Conservation (phyloP, 345 rosid species). For the Pugionium dolabratum region DNA sequence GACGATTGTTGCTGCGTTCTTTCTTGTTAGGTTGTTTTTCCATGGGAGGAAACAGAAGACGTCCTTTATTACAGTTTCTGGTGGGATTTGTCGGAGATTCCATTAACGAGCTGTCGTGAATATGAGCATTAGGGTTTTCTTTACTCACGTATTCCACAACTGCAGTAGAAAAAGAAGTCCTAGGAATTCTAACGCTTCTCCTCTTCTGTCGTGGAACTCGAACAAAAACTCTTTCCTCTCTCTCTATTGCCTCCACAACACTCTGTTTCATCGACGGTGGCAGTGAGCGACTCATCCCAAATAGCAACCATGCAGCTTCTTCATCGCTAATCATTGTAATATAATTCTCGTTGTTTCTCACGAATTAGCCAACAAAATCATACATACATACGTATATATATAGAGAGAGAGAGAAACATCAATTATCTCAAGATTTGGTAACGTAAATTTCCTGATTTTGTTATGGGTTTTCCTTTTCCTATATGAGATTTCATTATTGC, state of each 20-base stretch:
- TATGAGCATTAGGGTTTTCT: not conserved
- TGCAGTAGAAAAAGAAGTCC: not conserved
- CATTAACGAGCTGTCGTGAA: not conserved
- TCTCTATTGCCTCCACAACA: not conserved
- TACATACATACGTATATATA: too few relatives aligned
- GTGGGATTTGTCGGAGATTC: not conserved
- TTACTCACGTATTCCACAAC: not conserved
- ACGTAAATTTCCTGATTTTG: too few relatives aligned
- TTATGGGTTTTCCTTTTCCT: too few relatives aligned
- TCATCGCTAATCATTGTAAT: not conserved
- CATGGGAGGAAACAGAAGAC: not conserved
- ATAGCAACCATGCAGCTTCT: not conserved
- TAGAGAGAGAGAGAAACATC: not conserved
- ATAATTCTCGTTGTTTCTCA: not conserved
- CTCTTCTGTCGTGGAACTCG: not conserved
- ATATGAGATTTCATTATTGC: too few relatives aligned
- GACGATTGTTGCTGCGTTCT: not conserved
- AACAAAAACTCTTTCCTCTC: not conserved
- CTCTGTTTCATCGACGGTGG: not conserved
- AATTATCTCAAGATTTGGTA: not conserved
- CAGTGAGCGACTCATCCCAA: not conserved
- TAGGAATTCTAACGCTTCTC: not conserved
- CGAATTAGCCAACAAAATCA: not conserved
- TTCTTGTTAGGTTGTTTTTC: not conserved
- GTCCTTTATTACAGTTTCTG: not conserved